Percentiles rank a stretch among this genome's conserved stretches.
Conservation (phyloP, 2,329 filamentous ascomycete genomes). For the Beauveria asiatica region DNA sequence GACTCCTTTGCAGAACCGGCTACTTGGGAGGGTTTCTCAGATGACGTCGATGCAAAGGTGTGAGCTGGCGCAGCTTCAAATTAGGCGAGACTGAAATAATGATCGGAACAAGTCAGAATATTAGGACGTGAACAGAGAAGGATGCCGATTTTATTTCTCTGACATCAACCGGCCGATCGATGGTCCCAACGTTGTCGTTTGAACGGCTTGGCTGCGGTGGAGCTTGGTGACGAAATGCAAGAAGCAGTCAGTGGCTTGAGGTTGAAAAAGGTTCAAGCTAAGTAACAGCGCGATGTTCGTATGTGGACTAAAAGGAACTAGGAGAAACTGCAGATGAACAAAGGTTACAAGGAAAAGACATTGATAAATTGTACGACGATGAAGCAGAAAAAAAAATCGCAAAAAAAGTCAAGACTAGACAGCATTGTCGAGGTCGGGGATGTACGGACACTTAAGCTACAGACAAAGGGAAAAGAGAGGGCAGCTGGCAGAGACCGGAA, state of each 20-base stretch:
- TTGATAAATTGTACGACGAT: not conserved
- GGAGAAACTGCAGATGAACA: not conserved
- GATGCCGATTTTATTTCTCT: not conserved
- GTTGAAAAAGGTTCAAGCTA: not conserved
- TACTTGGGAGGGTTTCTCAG: not conserved
- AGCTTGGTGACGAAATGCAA: conserved; percentile 8
- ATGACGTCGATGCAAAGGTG: not conserved
- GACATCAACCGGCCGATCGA: not conserved
- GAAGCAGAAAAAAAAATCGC: not conserved
- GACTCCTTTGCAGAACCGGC: not conserved
- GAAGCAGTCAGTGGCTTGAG: not conserved
- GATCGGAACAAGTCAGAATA: not conserved
- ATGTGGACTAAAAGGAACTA: too few relatives aligned
- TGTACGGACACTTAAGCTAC: not conserved
- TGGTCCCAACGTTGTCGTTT: not conserved
- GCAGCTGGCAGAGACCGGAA: not conserved
- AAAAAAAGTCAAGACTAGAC: not conserved
- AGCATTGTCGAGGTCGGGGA: not conserved
- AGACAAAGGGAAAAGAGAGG: not conserved
- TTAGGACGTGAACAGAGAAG: too few relatives aligned
- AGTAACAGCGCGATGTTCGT: not conserved
- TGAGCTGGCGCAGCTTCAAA: not conserved
- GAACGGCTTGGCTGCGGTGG: conserved; percentile 4
- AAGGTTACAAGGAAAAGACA: not conserved
- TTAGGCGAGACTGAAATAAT: not conserved